Evolutionary conservation across 2,329 filamentous ascomycete species (phyloP), one percentile per base, ranked within the genome.

Genomic region (Penicillium fuscoglaucum): DNA sequence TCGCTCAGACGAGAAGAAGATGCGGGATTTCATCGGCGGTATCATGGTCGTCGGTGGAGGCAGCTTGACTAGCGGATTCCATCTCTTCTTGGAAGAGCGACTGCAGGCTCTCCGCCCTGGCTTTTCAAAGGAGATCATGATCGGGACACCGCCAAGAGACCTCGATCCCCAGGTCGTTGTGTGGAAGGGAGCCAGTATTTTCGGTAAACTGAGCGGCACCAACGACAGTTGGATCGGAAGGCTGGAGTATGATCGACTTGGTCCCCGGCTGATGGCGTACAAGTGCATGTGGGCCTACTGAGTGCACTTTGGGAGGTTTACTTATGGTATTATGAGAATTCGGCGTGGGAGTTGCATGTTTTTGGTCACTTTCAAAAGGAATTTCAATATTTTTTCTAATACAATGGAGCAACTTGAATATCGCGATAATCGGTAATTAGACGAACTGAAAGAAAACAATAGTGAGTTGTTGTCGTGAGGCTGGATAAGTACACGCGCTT

Each of bases 131-230:
- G 82, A 87, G 64, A 85, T 89, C 56, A 79, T 88, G 61, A 85
- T 89, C 26, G 85, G 84, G 1, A 81, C 83, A 21, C 86, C 87
- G n/a, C 95, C 95, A 0, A 83, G 93, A 68, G 95, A 99, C 68
- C 89, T 99, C 79, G 95, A 99, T 76, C 91, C 95, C 60, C 92
- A 97, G 76, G 93, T 98, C n/a, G 90, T 98, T 53, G 88, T 89
- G 9, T 99, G 95, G 95, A 99, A 99, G 82, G 95, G 95, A 4
- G 95, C 91, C 0, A 96, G 92, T 72, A 93, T 99, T 17, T 99
- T 97, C 80, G 93, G 91, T 3, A 92, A 96, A 78, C 79, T 98
- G 66, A 85, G 87, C 60, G 80, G 80, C 46, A 93, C 91, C 17
- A 98, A 98, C 76, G 95, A 99, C 74, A 95, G 90, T 69, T 99